A percentile compares a stretch with the other conserved stretches of the same genome.
phyloP scores from a whole-genome alignment of 2,329 filamentous ascomycete species.

The Cladosporium velox region DNA sequence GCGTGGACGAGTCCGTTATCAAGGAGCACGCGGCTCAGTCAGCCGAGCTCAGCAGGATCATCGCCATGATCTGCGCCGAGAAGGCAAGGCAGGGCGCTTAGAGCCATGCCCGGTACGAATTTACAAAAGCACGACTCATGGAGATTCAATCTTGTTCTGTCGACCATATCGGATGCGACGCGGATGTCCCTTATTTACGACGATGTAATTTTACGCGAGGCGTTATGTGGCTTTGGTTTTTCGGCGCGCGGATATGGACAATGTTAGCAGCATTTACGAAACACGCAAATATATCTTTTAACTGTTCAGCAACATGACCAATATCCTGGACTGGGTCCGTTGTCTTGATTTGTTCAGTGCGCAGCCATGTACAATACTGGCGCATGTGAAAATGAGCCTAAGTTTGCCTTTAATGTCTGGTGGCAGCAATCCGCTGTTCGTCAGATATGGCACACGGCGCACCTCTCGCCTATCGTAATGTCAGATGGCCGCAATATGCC shows the following conservation, averaged over 20 bases:
- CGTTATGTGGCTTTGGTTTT: background rate
- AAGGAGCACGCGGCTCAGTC: conserved; percentile 54
- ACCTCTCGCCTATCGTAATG: background rate
- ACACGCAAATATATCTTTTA: background rate
- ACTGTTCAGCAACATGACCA: background rate
- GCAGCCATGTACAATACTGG: background rate
- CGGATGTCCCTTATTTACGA: background rate
- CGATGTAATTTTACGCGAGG: conserved; percentile 15
- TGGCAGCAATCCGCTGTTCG: too few species aligned
- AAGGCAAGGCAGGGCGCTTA: conserved; percentile 52
- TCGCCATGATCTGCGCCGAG: conserved; percentile 55
- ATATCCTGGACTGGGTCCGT: background rate
- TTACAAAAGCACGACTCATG: background rate
- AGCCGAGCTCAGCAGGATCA: conserved; percentile 52
- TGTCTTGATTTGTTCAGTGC: background rate
- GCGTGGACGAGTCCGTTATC: conserved; percentile 49
- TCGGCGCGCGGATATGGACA: background rate
- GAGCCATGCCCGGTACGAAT: background rate
- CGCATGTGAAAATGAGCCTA: background rate
- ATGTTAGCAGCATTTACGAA: conserved; percentile 5
- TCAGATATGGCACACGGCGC: too few species aligned
- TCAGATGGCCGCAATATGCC: background rate
- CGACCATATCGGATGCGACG: background rate
- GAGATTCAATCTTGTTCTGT: background rate
- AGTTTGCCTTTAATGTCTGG: background rate